A percentile compares a stretch with the other conserved stretches of the same genome.
Conservation (phyloP, 805 yeast species). For the Wickerhamiella sergipiensis region DNA sequence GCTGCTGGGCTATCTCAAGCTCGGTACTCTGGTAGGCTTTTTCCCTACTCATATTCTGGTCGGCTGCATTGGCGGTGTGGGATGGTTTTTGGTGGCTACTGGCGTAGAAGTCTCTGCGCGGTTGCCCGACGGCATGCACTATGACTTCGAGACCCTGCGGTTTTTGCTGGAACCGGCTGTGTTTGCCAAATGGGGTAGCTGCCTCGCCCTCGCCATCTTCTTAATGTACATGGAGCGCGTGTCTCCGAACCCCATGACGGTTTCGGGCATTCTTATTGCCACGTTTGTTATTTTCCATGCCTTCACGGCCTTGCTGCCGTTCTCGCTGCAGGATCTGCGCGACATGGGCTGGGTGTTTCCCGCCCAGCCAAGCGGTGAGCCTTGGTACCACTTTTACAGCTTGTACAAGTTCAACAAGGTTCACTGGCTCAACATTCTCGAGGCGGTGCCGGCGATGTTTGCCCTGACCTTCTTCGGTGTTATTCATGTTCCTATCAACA, state of each 20-base stretch:
- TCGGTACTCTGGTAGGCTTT: conserved; percentile 84
- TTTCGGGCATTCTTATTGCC: conserved; percentile 66
- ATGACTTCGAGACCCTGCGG: conserved; percentile 37
- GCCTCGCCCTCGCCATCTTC: conserved; percentile 46
- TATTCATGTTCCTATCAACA: conserved; percentile 92
- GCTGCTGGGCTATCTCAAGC: conserved; percentile 56
- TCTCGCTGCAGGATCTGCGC: conserved; percentile 50
- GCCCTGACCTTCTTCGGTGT: conserved; percentile 94
- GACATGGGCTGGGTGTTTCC: conserved; percentile 75
- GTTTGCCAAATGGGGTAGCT: conserved; percentile 57
- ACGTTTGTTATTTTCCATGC: conserved; percentile 61
- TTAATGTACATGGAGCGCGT: conserved; percentile 50
- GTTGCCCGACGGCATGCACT: conserved; percentile 57
- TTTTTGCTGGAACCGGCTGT: conserved; percentile 33
- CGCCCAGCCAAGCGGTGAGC: conserved; percentile 47
- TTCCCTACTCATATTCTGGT: conserved; percentile 93
- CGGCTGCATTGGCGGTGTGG: conserved; percentile 98
- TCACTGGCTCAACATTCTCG: conserved; percentile 56
- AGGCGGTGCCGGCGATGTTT: conserved; percentile 80
- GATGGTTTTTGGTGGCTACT: conserved; percentile 78
- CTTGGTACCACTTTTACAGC: conserved; percentile 80
- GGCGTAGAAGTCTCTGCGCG: conserved; percentile 87
- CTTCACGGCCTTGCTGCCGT: conserved; percentile 51
- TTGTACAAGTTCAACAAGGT: conserved; percentile 57
- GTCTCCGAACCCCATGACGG: conserved; percentile 53